Evolutionary conservation across 2,329 filamentous ascomycete species (phyloP).

Genomic region (Dactylellina leptospora): DNA sequence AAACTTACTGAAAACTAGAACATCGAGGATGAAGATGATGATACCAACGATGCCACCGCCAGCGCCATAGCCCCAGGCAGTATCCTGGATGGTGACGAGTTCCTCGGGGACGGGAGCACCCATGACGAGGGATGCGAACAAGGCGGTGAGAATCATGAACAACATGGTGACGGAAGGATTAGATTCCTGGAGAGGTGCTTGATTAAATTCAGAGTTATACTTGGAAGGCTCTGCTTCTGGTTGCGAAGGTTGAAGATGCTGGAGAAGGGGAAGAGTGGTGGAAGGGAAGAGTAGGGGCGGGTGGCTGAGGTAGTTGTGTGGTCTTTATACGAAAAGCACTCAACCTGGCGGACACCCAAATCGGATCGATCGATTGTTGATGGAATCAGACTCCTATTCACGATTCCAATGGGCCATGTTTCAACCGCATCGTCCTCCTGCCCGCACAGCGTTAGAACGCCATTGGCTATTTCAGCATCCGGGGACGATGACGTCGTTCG

Average conservation of each 20-base stretch:
- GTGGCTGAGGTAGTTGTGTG: background rate
- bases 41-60: slow-evolving; percentile 71
- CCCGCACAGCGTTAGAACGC: background rate
- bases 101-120: slow-evolving; percentile 64
- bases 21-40: slow-evolving; percentile 70
- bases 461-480: background rate
- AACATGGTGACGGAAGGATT: slow-evolving; percentile 56
- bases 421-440: background rate
- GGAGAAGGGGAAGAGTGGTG: background rate
- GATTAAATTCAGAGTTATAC: background rate
- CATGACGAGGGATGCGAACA: slow-evolving; percentile 64
- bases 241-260: background rate
- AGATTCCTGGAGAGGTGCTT: background rate
- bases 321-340: background rate
- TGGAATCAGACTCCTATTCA: background rate
- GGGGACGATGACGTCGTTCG: background rate
- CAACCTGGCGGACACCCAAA: background rate
- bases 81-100: slow-evolving; percentile 60
- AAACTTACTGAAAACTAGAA: slow-evolving; percentile 70
- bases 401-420: background rate
- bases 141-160: slow-evolving; percentile 66
- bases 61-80: slow-evolving; percentile 69
- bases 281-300: background rate
- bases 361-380: background rate
- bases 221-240: background rate